These are phyloP conservation scores for Gentiana dahurica DNA, from an alignment of 257 asterid species.

Conservation along the genomic window DNA sequence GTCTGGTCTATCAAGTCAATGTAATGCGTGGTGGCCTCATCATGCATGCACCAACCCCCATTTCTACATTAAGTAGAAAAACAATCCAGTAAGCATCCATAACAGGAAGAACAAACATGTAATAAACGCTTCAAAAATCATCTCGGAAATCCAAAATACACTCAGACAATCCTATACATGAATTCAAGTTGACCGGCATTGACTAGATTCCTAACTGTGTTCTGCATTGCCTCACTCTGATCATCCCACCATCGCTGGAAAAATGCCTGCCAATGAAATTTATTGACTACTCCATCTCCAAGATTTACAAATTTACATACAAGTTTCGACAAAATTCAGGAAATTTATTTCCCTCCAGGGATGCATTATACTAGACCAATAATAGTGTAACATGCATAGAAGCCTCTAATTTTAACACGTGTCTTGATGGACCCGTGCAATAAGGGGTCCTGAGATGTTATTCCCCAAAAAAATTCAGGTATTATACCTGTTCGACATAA, in stretches of 20 bases:
- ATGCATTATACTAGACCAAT: too few relatives aligned
- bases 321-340: too few relatives aligned
- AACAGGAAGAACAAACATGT: background rate
- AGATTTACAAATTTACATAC: too few relatives aligned
- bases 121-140: conserved; percentile 3
- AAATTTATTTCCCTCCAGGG: too few relatives aligned
- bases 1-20: conserved; percentile 99
- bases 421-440: too few relatives aligned
- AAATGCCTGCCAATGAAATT: conserved; percentile 50
- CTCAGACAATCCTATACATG: conserved; percentile 35
- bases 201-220: conserved; percentile 51
- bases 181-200: conserved; percentile 87
- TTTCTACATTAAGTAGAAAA: conserved; percentile 39
- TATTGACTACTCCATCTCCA: background rate
- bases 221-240: conserved; percentile 57
- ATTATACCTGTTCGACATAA: conserved; percentile 68
- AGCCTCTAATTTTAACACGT: background rate
- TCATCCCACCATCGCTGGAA: conserved; percentile 98
- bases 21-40: conserved; percentile 90
- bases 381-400: background rate
- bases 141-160: background rate
- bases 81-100: background rate
- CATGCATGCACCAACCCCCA: conserved; percentile 99
- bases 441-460: too few relatives aligned
- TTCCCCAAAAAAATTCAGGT: background rate